These are phyloP conservation scores for Venturia effusa DNA, from an alignment of 2,329 filamentous ascomycete species.

Conservation along the genomic window DNA sequence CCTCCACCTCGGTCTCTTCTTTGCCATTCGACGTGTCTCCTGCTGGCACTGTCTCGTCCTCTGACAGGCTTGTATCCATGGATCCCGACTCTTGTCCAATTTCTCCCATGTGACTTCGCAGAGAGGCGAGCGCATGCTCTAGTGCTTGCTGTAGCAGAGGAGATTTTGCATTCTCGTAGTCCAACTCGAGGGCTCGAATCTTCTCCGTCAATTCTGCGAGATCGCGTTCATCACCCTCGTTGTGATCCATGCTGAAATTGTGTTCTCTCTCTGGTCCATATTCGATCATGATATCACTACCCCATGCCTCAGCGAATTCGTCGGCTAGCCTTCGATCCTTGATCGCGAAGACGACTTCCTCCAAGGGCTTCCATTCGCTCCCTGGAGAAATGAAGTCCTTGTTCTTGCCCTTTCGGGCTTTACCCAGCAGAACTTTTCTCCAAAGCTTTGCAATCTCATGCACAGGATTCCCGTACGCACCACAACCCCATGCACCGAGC, in stretches of 20 bases:
- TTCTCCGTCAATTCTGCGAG: conserved; percentile 22
- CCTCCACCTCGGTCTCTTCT: neutral
- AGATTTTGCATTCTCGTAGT: conserved; percentile 24
- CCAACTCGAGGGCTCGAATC: conserved; percentile 25
- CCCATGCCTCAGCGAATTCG: conserved; percentile 41
- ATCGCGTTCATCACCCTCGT: conserved; percentile 17
- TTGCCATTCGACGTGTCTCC: neutral
- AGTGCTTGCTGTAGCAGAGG: conserved; percentile 23
- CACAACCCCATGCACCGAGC: conserved; percentile 55
- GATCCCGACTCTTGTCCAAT: neutral
- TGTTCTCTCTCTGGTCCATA: conserved; percentile 15
- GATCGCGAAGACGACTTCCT: conserved; percentile 50
- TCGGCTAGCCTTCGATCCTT: conserved; percentile 40
- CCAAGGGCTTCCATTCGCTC: conserved; percentile 32
- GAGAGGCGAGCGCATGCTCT: conserved; percentile 19
- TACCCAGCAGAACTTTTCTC: conserved; percentile 31
- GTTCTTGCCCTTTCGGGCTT: neutral
- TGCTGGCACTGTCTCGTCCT: neutral
- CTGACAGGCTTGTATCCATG: neutral
- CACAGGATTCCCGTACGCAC: conserved; percentile 52
- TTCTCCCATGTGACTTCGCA: conserved; percentile 20
- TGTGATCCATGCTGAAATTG: conserved; percentile 16
- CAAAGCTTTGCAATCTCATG: conserved; percentile 47
- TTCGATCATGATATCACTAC: conserved; percentile 31
- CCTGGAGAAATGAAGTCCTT: conserved; percentile 16